Percentiles rank a stretch among this genome's conserved stretches.
Conservation (phyloP, 2,329 filamentous ascomycete genomes). For the Neurospora sp. region DNA sequence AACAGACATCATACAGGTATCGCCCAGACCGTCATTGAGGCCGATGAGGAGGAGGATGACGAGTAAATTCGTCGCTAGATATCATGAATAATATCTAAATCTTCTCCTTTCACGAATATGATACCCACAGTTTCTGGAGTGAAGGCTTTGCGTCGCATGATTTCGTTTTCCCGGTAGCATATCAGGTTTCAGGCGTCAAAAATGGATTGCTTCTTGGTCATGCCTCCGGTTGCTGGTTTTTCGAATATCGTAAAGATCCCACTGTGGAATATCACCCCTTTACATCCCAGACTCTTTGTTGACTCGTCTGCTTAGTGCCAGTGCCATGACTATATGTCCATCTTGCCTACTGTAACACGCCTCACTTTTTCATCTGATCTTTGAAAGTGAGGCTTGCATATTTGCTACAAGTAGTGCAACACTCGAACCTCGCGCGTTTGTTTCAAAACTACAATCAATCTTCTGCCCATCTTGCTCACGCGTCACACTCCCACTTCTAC, state of each 20-base stretch:
- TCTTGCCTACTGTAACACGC: not conserved
- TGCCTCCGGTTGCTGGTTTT: slow-evolving; percentile 5
- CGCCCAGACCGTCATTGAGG: slow-evolving; percentile 69
- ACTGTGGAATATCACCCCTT: not conserved
- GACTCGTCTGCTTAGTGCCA: not conserved
- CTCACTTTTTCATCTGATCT: not conserved
- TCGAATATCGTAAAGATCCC: not conserved
- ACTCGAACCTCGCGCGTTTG: not conserved
- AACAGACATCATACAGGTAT: slow-evolving; percentile 41
- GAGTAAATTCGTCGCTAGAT: slow-evolving; percentile 39
- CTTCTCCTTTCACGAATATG: not conserved
- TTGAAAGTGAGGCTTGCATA: not conserved
- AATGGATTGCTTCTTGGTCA: slow-evolving; percentile 21
- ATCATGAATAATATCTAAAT: slow-evolving; percentile 2
- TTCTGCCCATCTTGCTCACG: not conserved
- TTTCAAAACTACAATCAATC: not conserved
- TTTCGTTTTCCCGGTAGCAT: slow-evolving; percentile 27
- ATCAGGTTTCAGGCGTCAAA: slow-evolving; percentile 23
- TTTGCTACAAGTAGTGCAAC: not conserved
- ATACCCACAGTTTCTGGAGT: slow-evolving; percentile 1
- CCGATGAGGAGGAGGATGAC: slow-evolving; percentile 59
- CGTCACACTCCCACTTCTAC: not conserved
- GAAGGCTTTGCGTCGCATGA: slow-evolving; percentile 14
- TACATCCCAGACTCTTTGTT: not conserved
- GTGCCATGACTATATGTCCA: not conserved